Conservation (phyloP, 176 grass and related monocot genomes). For the Miscanthus lutarioriparius region DNA sequence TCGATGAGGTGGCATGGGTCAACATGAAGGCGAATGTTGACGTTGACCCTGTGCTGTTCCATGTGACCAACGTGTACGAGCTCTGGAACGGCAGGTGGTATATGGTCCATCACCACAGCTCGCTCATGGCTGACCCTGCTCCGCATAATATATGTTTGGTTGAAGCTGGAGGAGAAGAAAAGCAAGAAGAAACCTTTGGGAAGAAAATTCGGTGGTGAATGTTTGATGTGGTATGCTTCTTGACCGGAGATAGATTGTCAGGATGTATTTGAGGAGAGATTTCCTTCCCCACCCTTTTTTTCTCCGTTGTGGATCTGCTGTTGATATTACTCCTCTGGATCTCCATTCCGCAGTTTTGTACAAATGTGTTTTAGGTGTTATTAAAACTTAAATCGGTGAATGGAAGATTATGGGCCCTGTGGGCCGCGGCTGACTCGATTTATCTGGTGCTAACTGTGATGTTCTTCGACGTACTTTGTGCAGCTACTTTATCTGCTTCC, state of each 20-base stretch:
- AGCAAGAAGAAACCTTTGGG: background rate
- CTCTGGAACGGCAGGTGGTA: slow-evolving; percentile 66
- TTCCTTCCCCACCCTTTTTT: background rate
- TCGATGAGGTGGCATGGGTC: slow-evolving; percentile 76
- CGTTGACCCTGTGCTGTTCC: slow-evolving; percentile 49
- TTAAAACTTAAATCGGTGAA: slow-evolving; percentile 30
- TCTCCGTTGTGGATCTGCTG: slow-evolving; percentile 28
- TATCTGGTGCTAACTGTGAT: background rate
- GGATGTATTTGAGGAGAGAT: slow-evolving; percentile 34
- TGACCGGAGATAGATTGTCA: slow-evolving; percentile 34
- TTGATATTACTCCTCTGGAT: slow-evolving; percentile 16
- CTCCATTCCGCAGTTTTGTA: slow-evolving; percentile 39
- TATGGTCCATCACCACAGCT: slow-evolving; percentile 93
- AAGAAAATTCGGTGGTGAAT: slow-evolving; percentile 10
- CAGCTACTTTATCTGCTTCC: background rate
- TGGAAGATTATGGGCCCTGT: slow-evolving; percentile 33
- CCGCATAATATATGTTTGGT: slow-evolving; percentile 63
- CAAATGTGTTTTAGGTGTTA: slow-evolving; percentile 47
- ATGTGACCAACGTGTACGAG: slow-evolving; percentile 88
- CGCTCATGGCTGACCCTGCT: slow-evolving; percentile 51
- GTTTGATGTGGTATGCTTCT: slow-evolving; percentile 1
- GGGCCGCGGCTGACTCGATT: slow-evolving; percentile 21
- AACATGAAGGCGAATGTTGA: slow-evolving; percentile 73
- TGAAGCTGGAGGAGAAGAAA: slow-evolving; percentile 41
- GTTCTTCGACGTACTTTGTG: background rate